These are phyloP conservation scores for Carex myosuroides DNA, from an alignment of 176 grass and related monocot genomes.

Conservation along the genomic window DNA sequence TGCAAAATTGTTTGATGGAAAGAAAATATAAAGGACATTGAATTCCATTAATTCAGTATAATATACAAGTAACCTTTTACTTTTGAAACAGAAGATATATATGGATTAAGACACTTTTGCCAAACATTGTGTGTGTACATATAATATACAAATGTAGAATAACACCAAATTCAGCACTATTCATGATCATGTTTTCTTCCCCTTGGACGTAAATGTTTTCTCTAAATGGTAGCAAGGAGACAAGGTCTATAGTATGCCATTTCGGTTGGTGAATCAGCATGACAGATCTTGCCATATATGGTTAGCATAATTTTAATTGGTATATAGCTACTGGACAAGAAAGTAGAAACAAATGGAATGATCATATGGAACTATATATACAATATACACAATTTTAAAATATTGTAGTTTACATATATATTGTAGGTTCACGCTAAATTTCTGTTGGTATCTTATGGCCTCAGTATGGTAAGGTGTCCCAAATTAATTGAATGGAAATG, in stretches of 20 bases:
- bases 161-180: background rate
- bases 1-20: no score
- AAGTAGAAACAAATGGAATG: background rate
- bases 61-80: no score
- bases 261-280: background rate
- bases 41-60: no score
- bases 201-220: background rate
- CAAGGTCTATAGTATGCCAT: constrained; percentile 3
- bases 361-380: background rate
- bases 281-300: background rate
- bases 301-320: background rate
- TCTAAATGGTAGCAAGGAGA: constrained; percentile 4
- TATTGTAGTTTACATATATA: background rate
- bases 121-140: background rate
- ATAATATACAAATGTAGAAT: background rate
- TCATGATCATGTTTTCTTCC: background rate
- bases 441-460: background rate
- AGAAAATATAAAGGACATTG: no score
- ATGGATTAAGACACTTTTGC: background rate
- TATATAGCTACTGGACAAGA: background rate
- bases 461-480: background rate
- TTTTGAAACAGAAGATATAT: no score
- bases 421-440: background rate
- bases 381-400: background rate
- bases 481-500: background rate